phyloP scores from a whole-genome alignment of 1,139 yeast genomes.

The Hansenula lynferdii region DNA sequence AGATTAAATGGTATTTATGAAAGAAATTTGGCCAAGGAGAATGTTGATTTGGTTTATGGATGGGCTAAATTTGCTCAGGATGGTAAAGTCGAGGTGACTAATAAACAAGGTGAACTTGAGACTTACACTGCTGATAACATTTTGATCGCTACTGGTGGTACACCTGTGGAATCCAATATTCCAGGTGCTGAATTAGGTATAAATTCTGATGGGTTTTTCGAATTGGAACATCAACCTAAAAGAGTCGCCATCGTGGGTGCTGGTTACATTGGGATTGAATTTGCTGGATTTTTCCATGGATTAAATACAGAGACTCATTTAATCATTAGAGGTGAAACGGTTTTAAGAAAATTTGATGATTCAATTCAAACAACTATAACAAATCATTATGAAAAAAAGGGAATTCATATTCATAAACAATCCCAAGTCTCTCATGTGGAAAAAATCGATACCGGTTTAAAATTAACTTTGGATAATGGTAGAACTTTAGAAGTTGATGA shows the following conservation, averaged over 20 bases:
- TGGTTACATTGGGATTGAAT: conserved; percentile 94
- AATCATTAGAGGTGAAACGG: conserved; percentile 86
- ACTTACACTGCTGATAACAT: conserved; percentile 75
- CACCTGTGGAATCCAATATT: conserved; percentile 66
- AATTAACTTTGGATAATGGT: conserved; percentile 53
- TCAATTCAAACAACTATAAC: conserved; percentile 77
- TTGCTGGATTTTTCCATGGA: conserved; percentile 89
- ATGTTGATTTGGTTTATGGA: conserved; percentile 86
- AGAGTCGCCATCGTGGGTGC: conserved; percentile 97
- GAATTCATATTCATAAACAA: conserved; percentile 72
- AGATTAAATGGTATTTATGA: conserved; percentile 93
- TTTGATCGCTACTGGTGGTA: conserved; percentile 92
- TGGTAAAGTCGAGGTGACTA: conserved; percentile 75
- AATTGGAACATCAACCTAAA: conserved; percentile 76
- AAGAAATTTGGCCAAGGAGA: conserved; percentile 79
- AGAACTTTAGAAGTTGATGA: conserved; percentile 65
- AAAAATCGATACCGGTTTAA: conserved; percentile 53
- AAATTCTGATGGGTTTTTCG: conserved; percentile 90
- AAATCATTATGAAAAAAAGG: conserved; percentile 72
- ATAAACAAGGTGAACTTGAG: conserved; percentile 50
- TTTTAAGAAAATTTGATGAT: conserved; percentile 82
- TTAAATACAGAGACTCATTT: conserved; percentile 88
- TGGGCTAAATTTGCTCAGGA: conserved; percentile 70
- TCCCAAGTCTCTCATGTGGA: conserved; percentile 57
- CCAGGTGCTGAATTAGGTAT: conserved; percentile 83